Evolutionary conservation across 805 yeast genomes (phyloP).

Genomic region (Kodamaea kakaduensis): DNA sequence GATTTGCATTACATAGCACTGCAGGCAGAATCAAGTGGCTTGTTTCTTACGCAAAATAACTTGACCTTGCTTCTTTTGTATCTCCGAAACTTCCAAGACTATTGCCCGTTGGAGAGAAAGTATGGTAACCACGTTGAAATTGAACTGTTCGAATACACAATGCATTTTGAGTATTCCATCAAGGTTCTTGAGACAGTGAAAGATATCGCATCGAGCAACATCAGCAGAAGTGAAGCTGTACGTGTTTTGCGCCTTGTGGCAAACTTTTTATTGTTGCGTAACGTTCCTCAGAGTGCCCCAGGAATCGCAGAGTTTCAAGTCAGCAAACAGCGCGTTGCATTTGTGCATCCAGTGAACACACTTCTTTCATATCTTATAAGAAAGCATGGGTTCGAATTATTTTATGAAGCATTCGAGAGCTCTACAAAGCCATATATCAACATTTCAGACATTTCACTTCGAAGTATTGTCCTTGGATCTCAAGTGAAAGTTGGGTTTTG

Average conservation of each 20-base stretch:
- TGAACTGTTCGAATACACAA: slow-evolving; percentile 48
- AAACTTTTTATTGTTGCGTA: slow-evolving; percentile 27
- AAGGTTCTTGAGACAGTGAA: slow-evolving; percentile 42
- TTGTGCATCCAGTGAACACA: slow-evolving; percentile 57
- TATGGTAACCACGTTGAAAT: slow-evolving; percentile 65
- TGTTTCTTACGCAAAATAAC: slow-evolving; percentile 14
- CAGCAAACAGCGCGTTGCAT: slow-evolving; percentile 49
- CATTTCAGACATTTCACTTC: slow-evolving; percentile 54
- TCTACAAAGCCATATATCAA: slow-evolving; percentile 35
- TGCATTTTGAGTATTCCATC: slow-evolving; percentile 47
- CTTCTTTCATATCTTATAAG: slow-evolving; percentile 46
- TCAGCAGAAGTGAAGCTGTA: slow-evolving; percentile 1
- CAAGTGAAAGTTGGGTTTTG: slow-evolving; percentile 66
- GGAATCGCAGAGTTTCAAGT: slow-evolving; percentile 40
- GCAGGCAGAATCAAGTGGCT: slow-evolving; percentile 7
- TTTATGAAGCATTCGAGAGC: slow-evolving; percentile 12
- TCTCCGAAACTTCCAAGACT: slow-evolving; percentile 55
- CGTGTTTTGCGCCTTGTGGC: slow-evolving; percentile 19
- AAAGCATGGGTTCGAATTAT: slow-evolving; percentile 25
- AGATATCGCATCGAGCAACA: slow-evolving; percentile 21
- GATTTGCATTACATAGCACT: slow-evolving; percentile 27
- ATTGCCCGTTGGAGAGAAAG: slow-evolving; percentile 52
- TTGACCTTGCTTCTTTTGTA: slow-evolving; percentile 33
- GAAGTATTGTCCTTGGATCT: slow-evolving; percentile 56
- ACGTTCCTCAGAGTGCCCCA: slow-evolving; percentile 19